These are phyloP conservation scores for Thymus quinquecostatus DNA, from an alignment of 257 asterid genomes.

Conservation along the genomic window DNA sequence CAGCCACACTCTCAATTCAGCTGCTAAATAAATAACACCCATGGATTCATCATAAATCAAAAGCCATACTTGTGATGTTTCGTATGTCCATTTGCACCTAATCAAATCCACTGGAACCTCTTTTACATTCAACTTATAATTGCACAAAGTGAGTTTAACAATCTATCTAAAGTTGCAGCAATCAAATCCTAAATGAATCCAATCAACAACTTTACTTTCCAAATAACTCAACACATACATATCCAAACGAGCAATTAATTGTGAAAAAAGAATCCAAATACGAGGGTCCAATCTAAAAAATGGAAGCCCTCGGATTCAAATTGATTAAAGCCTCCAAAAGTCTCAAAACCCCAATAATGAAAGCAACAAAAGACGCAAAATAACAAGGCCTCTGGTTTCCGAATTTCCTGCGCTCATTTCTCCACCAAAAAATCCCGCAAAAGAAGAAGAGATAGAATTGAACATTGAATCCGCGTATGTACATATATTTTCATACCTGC, in stretches of 20 bases:
- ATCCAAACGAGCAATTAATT: slow-evolving; percentile 7
- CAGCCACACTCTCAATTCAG: slow-evolving; percentile 7
- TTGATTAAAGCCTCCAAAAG: slow-evolving; percentile 8
- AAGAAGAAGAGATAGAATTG: background rate
- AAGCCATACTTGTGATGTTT: slow-evolving; percentile 3
- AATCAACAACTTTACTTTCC: slow-evolving; percentile 15
- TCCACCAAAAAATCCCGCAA: slow-evolving; percentile 1
- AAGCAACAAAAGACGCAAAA: background rate
- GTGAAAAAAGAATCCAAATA: background rate
- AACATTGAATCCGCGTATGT: slow-evolving; percentile 25
- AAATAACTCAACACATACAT: slow-evolving; percentile 2
- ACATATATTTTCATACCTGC: slow-evolving; percentile 31
- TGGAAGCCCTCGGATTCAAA: slow-evolving; percentile 15
- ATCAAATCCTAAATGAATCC: background rate
- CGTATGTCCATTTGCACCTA: slow-evolving; percentile 15
- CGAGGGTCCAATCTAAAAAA: background rate
- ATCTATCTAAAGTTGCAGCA: background rate
- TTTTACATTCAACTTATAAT: background rate
- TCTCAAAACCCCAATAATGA: slow-evolving; percentile 3
- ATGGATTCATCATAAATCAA: background rate
- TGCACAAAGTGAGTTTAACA: background rate
- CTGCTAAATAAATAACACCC: background rate
- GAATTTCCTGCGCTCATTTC: slow-evolving; percentile 16
- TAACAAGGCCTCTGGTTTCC: background rate
- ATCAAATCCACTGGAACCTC: background rate